phyloP scores from a whole-genome alignment of 73 alveolate species.

The Tetrahymena elliotti region DNA sequence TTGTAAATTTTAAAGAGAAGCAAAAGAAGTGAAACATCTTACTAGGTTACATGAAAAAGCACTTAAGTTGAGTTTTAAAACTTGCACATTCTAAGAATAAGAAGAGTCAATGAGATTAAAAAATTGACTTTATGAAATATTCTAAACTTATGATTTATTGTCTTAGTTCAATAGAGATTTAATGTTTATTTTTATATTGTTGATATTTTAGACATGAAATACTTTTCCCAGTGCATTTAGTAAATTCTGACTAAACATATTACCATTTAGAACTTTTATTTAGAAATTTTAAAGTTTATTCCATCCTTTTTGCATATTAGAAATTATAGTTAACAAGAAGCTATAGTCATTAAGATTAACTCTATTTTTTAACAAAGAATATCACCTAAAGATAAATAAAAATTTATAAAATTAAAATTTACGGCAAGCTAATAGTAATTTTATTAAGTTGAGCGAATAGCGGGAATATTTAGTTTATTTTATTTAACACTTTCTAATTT shows the following conservation, averaged over 20 bases:
- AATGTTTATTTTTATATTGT: not conserved
- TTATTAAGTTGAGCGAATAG: not conserved
- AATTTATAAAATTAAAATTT: not conserved
- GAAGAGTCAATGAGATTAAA: not conserved
- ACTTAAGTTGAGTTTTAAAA: not conserved
- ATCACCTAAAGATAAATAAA: not conserved
- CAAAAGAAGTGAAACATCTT: not conserved
- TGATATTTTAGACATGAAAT: not conserved
- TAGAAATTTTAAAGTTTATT: not conserved
- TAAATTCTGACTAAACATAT: not conserved
- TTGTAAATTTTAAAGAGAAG: not conserved
- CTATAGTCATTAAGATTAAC: not conserved
- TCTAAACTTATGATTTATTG: not conserved
- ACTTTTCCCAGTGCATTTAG: not conserved
- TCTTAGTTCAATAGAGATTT: not conserved
- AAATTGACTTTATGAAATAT: not conserved
- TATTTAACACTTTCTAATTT: not conserved
- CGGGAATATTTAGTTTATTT: not conserved
- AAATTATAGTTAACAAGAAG: not conserved
- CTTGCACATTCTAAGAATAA: not conserved
- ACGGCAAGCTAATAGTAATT: not conserved
- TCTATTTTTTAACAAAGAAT: not conserved
- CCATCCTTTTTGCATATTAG: not conserved
- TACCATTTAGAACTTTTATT: not conserved
- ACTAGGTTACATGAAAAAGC: not conserved